Percentiles rank a stretch among this genome's conserved stretches.
Conservation (phyloP, 257 asterid species). For the Fraxinus cuspidata region DNA sequence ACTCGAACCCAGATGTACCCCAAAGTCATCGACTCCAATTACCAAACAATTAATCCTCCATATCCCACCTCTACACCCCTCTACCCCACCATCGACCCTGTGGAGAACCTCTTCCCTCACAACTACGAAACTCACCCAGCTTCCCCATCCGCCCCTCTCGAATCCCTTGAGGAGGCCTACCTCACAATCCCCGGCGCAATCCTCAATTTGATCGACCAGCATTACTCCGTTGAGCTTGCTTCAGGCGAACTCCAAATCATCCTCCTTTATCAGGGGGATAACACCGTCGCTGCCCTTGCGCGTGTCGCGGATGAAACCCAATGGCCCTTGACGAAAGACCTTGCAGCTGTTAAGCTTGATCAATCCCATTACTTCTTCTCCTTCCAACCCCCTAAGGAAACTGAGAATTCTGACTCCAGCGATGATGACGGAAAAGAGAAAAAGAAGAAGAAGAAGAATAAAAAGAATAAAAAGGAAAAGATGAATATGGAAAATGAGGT, state of each 20-base stretch:
- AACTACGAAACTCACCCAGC: constrained; percentile 11
- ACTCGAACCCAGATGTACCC: constrained; percentile 64
- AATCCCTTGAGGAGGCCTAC: constrained; percentile 48
- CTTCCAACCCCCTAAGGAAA: constrained; percentile 44
- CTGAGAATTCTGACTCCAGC: constrained; percentile 40
- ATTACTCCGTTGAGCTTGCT: constrained; percentile 94
- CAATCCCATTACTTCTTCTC: constrained; percentile 84
- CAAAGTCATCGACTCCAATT: constrained; percentile 38
- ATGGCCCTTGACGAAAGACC: constrained; percentile 84
- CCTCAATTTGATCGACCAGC: constrained; percentile 76
- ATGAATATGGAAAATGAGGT: constrained; percentile 37
- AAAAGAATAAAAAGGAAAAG: constrained; percentile 12
- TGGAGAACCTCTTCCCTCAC: constrained; percentile 48
- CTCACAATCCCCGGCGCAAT: constrained; percentile 74
- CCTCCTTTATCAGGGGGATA: constrained; percentile 57
- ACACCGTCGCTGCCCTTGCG: constrained; percentile 66
- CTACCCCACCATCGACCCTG: constrained; percentile 58
- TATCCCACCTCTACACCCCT: constrained; percentile 40
- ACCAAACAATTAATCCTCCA: constrained; percentile 34
- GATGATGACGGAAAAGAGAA: constrained; percentile 45
- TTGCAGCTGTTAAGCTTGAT: constrained; percentile 84
- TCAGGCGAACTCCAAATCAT: constrained; percentile 65
- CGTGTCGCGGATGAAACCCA: constrained; percentile 66
- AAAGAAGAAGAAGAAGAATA: constrained; percentile 25
- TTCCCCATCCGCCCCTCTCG: constrained; percentile 70